Base-by-base conservation (phyloP, 1,284 basidiomycete species). In the Tilletia walkeri region DNA sequence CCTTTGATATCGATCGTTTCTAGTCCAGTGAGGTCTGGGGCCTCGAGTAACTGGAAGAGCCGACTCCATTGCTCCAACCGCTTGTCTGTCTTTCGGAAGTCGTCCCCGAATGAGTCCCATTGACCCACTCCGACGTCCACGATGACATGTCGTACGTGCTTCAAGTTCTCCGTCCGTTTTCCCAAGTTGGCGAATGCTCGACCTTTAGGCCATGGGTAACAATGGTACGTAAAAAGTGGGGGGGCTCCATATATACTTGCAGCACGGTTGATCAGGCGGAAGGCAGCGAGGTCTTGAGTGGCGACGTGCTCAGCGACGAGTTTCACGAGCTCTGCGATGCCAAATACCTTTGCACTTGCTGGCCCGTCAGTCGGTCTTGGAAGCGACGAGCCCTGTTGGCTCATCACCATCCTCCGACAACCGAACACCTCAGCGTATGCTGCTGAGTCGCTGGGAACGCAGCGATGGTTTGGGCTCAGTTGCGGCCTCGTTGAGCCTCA, bases 271-370 rank as follows among this genome's bases (percentile, higher is more conserved):
- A 56, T 34, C 24, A 56, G 54, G 4, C 54, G 54, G 54, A 56
- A 56, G n/a, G 54, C 16, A 12, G 54, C 54, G 5, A 56, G 54
- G 34, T 56, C 54, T 56, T 56, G 54, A 24, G 54, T 56, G 54
- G 54, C 54, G 24, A 56, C 54, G 34, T 56, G 54, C 20, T 56
- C 24, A 12, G 54, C 54, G 54, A 56, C 34, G 54, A 56, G 20
- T 24, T 56, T n/a, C 5, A 56, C 54, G 5, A 56, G 54, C 54
- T 56, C 54, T 4, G 54, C 54, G 54, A 56, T 30, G 20, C 54
- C 12, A 14, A 56, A 56, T n/a, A 56, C 54, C 24, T 56, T 24
- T 12, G 54, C 54, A 14, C 54, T 56, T 1, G 54, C 54, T 56
- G 54, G 9, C 24, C 6, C 5, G 41, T 45, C 41, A 5, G 41